Evolutionary conservation across 2,329 filamentous ascomycete genomes (phyloP), one percentile per base, ranked within the genome.

Genomic region (Madurella fahalii): DNA sequence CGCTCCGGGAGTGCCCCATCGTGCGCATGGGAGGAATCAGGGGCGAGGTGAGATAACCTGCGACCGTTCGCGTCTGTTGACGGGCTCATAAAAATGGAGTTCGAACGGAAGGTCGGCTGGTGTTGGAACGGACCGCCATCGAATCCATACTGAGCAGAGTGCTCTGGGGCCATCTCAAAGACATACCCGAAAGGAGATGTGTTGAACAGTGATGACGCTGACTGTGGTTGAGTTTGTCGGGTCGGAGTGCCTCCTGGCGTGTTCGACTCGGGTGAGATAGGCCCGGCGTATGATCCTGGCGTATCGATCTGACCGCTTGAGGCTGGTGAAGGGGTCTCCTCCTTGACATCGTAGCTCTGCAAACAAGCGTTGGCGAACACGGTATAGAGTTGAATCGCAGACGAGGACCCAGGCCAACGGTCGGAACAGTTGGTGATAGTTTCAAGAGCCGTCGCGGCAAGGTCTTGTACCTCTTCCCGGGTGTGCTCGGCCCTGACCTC

Each of bases 381-480:
- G n/a, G 82, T 79, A 67, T 96, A 97, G 12, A 97, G 81, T 63
- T 94, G 84, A 9, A 90, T 84, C 2, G 92, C 91, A 15, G 90
- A 88, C 40, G 85, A 82, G 1, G 93, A 91, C 11, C 93, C 94
- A 0, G 94, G 94, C 94, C 94, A 97, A 57, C 92, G 81, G 65
- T 93, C 88, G 0, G 89, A 87, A 54, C 90, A 92, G 53, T 87
- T 82, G 54, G 86, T 81, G 57, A 97, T 86, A 4, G 89, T 87
- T 50, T 92, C 86, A 55, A 96, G 75, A 0, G 89, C 89, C 17
- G 85, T 80, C 46, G 85, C 79, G 42, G 96, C 79, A 61, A 94
- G 81, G 25, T 82, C 77, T 65, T 93, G 85, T 0, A 95, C 86
- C 59, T 94, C 86, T 43, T 90, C 84, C 17, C 85, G 83, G 4